Conservation (phyloP, 768 basidiomycete species). For the Strobilomyces dryophilus region DNA sequence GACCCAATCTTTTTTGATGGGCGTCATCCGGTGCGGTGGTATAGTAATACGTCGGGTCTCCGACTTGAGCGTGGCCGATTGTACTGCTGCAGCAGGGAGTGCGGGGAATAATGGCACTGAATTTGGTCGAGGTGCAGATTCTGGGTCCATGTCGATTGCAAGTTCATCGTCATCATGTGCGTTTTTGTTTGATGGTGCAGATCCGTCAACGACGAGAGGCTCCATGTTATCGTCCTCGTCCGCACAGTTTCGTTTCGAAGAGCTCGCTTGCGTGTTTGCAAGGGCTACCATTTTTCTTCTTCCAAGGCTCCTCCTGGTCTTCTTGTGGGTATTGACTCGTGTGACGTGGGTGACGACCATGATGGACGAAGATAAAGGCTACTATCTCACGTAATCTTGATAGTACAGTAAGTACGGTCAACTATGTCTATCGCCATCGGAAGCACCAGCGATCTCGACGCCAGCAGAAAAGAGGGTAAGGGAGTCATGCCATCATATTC, state of each 20-base stretch:
- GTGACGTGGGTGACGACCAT: conserved; percentile 41
- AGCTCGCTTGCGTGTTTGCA: conserved; percentile 6
- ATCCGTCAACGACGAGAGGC: conserved; percentile 5
- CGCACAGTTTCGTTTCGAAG: conserved; percentile 5
- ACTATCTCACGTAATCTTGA: conserved; percentile 19
- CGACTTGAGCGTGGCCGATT: conserved; percentile 55
- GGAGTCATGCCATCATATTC: conserved; percentile 7
- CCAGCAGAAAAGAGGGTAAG: conserved; percentile 37
- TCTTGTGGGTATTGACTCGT: conserved; percentile 34
- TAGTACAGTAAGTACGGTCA: background rate
- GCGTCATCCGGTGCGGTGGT: conserved; percentile 97
- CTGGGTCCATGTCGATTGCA: conserved; percentile 52
- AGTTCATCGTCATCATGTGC: conserved; percentile 54
- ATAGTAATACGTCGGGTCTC: conserved; percentile 89
- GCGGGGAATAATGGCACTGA: conserved; percentile 68
- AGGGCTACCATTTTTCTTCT: conserved; percentile 34
- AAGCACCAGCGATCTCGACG: conserved; percentile 24
- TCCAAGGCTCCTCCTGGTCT: conserved; percentile 40
- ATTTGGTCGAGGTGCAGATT: conserved; percentile 41
- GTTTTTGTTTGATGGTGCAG: conserved; percentile 1
- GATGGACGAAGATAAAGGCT: conserved; percentile 13
- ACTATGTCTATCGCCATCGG: conserved; percentile 20
- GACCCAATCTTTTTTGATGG: conserved; percentile 94
- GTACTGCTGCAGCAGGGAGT: conserved; percentile 54
- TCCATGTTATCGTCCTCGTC: conserved; percentile 33